Base-by-base conservation (phyloP, 2,329 filamentous ascomycete species). In the Colletotrichum filicis region DNA sequence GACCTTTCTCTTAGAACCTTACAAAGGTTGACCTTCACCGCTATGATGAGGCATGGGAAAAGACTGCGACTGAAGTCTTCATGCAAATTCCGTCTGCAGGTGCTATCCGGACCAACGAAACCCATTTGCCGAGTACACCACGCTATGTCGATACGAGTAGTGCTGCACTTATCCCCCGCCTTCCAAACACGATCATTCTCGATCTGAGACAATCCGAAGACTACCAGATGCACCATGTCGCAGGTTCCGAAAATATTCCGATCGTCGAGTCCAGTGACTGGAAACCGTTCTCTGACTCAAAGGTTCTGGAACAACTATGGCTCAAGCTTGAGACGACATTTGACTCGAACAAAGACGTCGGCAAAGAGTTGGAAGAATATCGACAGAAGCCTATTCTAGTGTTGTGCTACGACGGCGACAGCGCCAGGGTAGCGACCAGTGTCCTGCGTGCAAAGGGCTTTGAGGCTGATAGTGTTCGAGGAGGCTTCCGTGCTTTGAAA, bases 1-100 rank as follows among this genome's bases (percentile, higher is more conserved):
- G 22, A 61, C 8, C 2, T 19, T 11, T 14, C 2, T 11, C 14
- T 1, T 73, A 88, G 86, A 80, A 83, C 32, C 80, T 90, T 57
- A 80, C 81, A 5, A 82, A 83, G 4, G 86, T 89, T 24, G 88
- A 90, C 71, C 80, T 86, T 5, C 85, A 90, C 77, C 86, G 85
- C 11, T 90, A 90, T 72, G 88, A 90, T 67, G 86, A 88, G 75
- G 83, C 83, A 42, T 90, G 88, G 88, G 88, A 90, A 76, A 82
- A 83, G 5, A 79, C 82, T 3, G 83, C 85, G 1, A 73, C 81
- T 4, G 78, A 82, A 0, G 82, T 83, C 0, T 78, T 87, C 65
- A 81, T 66, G 62, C 62, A 71, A 42, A 71, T 71, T 55, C 68
- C 68, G 4, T 46, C 32, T 2, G 22, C 56, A 9, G 32, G 24